A percentile compares a stretch with the other conserved stretches of the same genome.
Conservation (phyloP, 192 early-diverging fungal species). For the Coemansia sp. region DNA sequence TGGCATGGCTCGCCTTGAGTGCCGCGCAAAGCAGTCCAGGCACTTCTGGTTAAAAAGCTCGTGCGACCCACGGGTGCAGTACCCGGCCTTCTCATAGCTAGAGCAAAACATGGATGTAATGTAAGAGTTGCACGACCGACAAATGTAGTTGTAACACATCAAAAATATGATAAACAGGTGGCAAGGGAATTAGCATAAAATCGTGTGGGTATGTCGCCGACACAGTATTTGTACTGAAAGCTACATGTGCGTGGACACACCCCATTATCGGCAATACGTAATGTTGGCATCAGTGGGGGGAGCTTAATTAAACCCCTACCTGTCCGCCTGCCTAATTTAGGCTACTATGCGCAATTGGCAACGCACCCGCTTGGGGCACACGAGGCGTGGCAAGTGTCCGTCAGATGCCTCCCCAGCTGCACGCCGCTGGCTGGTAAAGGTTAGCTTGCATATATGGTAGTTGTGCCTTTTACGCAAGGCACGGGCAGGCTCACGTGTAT, state of each 20-base stretch:
- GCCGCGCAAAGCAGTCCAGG: constrained; percentile 36
- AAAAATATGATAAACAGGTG: neutral
- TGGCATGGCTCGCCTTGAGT: constrained; percentile 29
- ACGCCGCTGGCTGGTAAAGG: constrained; percentile 2
- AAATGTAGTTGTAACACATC: constrained; percentile 51
- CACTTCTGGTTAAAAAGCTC: constrained; percentile 29
- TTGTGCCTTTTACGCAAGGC: no score
- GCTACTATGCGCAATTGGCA: neutral
- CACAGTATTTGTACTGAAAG: neutral
- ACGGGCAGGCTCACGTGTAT: neutral
- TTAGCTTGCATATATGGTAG: neutral
- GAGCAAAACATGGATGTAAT: constrained; percentile 46
- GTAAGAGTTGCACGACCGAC: constrained; percentile 33
- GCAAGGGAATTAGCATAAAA: neutral
- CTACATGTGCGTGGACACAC: neutral
- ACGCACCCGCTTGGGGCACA: neutral
- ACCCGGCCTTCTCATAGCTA: constrained; percentile 22
- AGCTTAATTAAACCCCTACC: neutral
- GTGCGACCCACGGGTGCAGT: constrained; percentile 27
- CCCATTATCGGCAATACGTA: neutral
- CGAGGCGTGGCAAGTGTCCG: constrained; percentile 4
- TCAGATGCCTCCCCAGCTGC: neutral
- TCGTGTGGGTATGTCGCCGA: neutral
- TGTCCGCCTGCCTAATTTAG: neutral
- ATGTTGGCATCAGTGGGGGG: neutral